Percentiles rank a stretch among this genome's conserved stretches.
These are phyloP conservation scores for Exophiala sp. DNA, from an alignment of 2,329 filamentous ascomycete species.

Conservation along the genomic window DNA sequence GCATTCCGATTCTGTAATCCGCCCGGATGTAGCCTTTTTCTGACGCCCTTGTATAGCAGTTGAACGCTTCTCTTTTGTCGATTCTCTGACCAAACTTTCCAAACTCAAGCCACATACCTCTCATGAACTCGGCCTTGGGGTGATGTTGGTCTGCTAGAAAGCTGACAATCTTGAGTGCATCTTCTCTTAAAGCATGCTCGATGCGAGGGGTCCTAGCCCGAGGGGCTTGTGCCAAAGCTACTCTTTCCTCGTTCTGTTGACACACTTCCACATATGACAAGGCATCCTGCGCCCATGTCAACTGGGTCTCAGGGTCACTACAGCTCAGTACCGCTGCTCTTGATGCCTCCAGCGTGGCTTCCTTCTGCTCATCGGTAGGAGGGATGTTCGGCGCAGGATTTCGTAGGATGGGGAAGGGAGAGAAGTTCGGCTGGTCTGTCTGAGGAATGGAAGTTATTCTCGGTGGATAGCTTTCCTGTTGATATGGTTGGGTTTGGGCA, in stretches of 20 bases:
- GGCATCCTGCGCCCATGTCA: conserved; percentile 92
- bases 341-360: conserved; percentile 79
- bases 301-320: conserved; percentile 91
- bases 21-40: conserved; percentile 80
- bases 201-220: conserved; percentile 74
- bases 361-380: conserved; percentile 88
- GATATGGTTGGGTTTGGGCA: conserved; percentile 14
- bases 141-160: conserved; percentile 89
- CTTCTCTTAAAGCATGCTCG: conserved; percentile 79
- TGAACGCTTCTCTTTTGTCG: conserved; percentile 91
- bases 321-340: conserved; percentile 79
- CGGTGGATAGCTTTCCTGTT: conserved; percentile 43
- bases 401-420: conserved; percentile 80
- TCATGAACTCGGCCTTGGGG: conserved; percentile 88
- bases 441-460: conserved; percentile 46
- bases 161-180: conserved; percentile 84
- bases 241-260: conserved; percentile 66
- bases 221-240: conserved; percentile 52
- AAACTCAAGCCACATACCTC: conserved; percentile 96
- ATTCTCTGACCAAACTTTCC: conserved; percentile 86
- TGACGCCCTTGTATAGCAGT: conserved; percentile 70
- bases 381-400: conserved; percentile 79
- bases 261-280: conserved; percentile 82
- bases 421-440: conserved; percentile 68
- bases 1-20: conserved; percentile 96